Percentiles rank a stretch among this genome's conserved stretches.
phyloP scores from a whole-genome alignment of 495 filamentous ascomycete genomes.

The Massariosphaeria phaeospora region DNA sequence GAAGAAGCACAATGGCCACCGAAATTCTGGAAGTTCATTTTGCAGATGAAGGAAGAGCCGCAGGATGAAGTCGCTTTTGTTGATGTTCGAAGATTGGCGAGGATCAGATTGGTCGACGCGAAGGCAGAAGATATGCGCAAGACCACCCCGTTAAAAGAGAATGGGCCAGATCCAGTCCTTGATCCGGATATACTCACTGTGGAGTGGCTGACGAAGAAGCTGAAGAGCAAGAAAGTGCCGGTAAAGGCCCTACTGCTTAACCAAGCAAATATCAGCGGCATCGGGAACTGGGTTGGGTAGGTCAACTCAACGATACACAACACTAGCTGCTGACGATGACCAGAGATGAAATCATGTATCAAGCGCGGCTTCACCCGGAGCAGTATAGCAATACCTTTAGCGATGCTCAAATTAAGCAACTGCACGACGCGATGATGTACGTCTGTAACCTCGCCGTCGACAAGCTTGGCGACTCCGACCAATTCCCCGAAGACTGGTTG shows the following conservation, averaged over 20 bases:
- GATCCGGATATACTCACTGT: constrained; percentile 71
- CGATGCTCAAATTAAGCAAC: constrained; percentile 61
- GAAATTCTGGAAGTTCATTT: constrained; percentile 78
- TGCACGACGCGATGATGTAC: constrained; percentile 69
- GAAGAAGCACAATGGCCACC: constrained; percentile 74
- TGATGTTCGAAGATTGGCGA: constrained; percentile 68
- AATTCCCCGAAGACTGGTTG: constrained; percentile 83
- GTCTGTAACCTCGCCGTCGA: constrained; percentile 77
- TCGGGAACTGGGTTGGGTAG: constrained; percentile 93
- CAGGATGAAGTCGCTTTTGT: constrained; percentile 75
- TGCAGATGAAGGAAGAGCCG: constrained; percentile 57
- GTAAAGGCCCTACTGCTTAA: constrained; percentile 84
- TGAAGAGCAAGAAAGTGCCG: constrained; percentile 70
- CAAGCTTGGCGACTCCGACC: constrained; percentile 69
- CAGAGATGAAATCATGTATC: constrained; percentile 78
- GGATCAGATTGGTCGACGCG: constrained; percentile 79
- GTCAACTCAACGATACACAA: too few relatives aligned
- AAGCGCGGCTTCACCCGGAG: constrained; percentile 84
- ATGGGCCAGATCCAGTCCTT: constrained; percentile 89
- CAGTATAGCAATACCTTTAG: constrained; percentile 80
- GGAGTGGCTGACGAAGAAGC: constrained; percentile 63
- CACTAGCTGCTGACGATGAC: too few relatives aligned
- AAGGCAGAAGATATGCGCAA: constrained; percentile 67
- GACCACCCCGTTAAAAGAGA: constrained; percentile 74
- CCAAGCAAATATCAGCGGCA: constrained; percentile 83